Base-by-base conservation (phyloP, 257 asterid species). In the Forsythia suspensa region DNA sequence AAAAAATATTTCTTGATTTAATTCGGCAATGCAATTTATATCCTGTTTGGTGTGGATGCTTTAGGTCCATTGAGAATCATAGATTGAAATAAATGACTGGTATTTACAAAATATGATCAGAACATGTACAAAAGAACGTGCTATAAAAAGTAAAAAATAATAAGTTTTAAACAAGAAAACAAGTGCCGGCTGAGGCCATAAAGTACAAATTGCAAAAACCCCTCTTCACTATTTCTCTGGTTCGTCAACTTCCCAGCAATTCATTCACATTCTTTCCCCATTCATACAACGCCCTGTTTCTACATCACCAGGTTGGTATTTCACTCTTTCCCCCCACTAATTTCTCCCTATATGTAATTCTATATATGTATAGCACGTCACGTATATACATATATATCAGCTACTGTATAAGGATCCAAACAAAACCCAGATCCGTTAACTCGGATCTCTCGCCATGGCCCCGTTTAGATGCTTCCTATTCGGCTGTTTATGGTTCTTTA, bases 401-500 rank as follows among this genome's bases (percentile, higher is more conserved):
- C 57, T 44, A 71, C 79, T 70, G 79, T 63, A 76, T 81, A 69
- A 68, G n/a, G 74, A 55, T 73, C 24, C 76, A 44, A 37, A 79
- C 37, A 70, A 12, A 76, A 9, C 80, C 57, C 87, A 85, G 89
- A 85, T 86, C 88, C 82, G 70, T n/a, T 84, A 20, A 63, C 83
- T 39, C 77, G 77, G 86, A 69, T 81, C 86, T 74, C 76, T 70
- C 72, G 76, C 76, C 70, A 86, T 86, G 88, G 82, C 88, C 80
- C 87, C 85, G 48, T 76, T 81, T 21, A 48, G 76, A 16, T 79
- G 84, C 41, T 75, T 73, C 29, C 63, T 55, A 24, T 79, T 84
- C 70, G 84, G 70, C 70, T 29, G 39, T 63, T 74, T 74, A 52
- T 74, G 87, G 72, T 84, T 85, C 76, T 79, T 87, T 48, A 39